These are phyloP conservation scores for Phytophthora pistaciae DNA, from an alignment of 352 stramenopile species.

Conservation along the genomic window DNA sequence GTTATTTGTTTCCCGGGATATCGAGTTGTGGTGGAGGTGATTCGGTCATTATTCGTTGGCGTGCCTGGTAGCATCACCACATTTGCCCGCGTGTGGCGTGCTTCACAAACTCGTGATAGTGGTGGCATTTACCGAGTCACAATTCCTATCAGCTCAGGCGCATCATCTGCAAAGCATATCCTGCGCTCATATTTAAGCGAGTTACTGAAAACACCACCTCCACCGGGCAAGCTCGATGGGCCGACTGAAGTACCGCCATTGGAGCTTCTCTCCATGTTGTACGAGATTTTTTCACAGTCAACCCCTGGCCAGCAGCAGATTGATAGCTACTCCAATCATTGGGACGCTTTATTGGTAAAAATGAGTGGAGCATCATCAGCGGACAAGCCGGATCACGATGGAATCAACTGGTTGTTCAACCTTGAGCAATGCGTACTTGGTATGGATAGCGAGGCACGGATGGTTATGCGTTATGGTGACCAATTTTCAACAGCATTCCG, in stretches of 20 bases:
- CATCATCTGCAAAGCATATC: constrained; percentile 26
- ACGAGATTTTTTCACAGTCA: constrained; percentile 29
- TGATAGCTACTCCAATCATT: constrained; percentile 22
- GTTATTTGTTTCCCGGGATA: constrained; percentile 35
- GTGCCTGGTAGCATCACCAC: constrained; percentile 20
- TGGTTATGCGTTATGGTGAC: neutral
- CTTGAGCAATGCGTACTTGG: constrained; percentile 35
- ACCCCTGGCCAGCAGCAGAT: neutral
- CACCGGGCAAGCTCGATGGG: neutral
- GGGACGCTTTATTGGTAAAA: constrained; percentile 35
- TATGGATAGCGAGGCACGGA: constrained; percentile 2
- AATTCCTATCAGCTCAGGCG: neutral
- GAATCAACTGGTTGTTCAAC: constrained; percentile 39
- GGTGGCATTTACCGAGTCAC: neutral
- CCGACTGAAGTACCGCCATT: constrained; percentile 6
- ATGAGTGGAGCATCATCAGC: neutral
- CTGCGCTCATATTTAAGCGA: constrained; percentile 37
- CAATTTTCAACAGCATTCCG: constrained; percentile 40
- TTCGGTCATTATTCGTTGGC: constrained; percentile 22
- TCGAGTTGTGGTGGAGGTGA: constrained; percentile 28
- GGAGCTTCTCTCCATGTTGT: constrained; percentile 35
- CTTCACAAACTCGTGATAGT: neutral
- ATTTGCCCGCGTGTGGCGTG: constrained; percentile 32
- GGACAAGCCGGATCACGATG: constrained; percentile 11
- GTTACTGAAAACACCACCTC: constrained; percentile 14